A percentile compares a stretch with the other conserved stretches of the same genome.
Conservation (phyloP, 2,329 filamentous ascomycete species). For the Xylariaceae sp. region DNA sequence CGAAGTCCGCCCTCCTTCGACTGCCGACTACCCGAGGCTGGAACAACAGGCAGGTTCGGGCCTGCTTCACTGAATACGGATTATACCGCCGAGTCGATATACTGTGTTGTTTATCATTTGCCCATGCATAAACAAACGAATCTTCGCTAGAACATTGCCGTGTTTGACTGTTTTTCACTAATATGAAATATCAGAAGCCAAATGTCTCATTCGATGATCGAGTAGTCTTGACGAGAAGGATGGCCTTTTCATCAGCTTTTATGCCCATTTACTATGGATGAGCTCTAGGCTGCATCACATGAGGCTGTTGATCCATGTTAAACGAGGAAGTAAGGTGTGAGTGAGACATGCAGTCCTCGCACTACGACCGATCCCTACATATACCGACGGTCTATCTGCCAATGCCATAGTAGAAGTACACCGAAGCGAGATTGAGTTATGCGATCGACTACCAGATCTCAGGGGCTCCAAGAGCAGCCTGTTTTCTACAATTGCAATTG, state of each 20-base stretch:
- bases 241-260: neutral
- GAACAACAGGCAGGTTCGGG: slow-evolving; percentile 3
- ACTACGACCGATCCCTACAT: neutral
- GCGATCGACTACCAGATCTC: neutral
- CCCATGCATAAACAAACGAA: too few relatives aligned
- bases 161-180: too few relatives aligned
- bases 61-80: slow-evolving; percentile 1
- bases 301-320: neutral
- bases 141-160: too few relatives aligned
- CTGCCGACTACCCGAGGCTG: neutral
- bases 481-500: neutral
- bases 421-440: neutral
- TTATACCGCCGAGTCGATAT: neutral
- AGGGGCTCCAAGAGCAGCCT: neutral
- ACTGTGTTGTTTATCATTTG: neutral
- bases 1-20: neutral
- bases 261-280: too few relatives aligned
- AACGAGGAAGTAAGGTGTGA: slow-evolving; percentile 5
- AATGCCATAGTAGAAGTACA: neutral
- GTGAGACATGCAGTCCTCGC: slow-evolving; percentile 5
- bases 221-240: too few relatives aligned
- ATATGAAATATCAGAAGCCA: too few relatives aligned
- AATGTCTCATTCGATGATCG: too few relatives aligned
- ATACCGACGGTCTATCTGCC: slow-evolving; percentile 1
- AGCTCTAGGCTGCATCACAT: neutral